These are phyloP conservation scores for Diutina rugosa DNA, from an alignment of 1,139 yeast species.

Conservation along the genomic window DNA sequence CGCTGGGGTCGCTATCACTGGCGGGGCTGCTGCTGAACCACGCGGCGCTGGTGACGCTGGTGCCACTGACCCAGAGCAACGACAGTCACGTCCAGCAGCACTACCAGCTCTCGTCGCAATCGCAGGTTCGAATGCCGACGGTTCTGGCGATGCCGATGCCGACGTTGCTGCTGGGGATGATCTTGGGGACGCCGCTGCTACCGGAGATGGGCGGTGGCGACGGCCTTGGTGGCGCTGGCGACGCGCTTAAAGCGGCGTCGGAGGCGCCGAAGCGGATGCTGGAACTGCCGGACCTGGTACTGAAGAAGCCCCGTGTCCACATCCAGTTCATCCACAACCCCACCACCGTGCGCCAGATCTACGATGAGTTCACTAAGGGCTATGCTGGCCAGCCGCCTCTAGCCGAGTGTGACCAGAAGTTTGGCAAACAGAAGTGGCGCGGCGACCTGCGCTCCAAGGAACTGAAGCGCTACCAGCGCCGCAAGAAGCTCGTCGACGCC, in stretches of 20 bases:
- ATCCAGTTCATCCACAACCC: conserved; percentile 34
- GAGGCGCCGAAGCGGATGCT: conserved; percentile 3
- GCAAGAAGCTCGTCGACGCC: conserved; percentile 34
- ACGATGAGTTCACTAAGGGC: conserved; percentile 34
- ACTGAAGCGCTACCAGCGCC: conserved; percentile 30
- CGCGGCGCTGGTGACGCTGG: neutral
- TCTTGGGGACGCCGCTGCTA: conserved; percentile 6
- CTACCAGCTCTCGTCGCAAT: neutral
- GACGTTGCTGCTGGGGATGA: conserved; percentile 2
- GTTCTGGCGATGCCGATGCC: neutral
- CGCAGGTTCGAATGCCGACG: neutral
- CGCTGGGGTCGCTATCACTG: neutral
- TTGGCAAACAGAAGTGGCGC: conserved; percentile 35
- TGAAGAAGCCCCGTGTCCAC: conserved; percentile 22
- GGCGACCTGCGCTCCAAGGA: conserved; percentile 38
- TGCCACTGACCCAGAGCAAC: neutral
- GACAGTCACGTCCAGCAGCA: neutral
- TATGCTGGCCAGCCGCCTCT: conserved; percentile 34
- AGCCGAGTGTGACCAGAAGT: conserved; percentile 29
- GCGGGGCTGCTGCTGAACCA: neutral
- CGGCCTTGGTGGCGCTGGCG: conserved; percentile 3
- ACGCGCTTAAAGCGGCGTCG: conserved; percentile 4
- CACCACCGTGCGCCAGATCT: conserved; percentile 31
- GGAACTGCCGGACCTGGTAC: conserved; percentile 4
- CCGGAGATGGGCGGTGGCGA: conserved; percentile 7